phyloP scores from a whole-genome alignment of 73 alveolate species.

The Blepharisma japonicum region DNA sequence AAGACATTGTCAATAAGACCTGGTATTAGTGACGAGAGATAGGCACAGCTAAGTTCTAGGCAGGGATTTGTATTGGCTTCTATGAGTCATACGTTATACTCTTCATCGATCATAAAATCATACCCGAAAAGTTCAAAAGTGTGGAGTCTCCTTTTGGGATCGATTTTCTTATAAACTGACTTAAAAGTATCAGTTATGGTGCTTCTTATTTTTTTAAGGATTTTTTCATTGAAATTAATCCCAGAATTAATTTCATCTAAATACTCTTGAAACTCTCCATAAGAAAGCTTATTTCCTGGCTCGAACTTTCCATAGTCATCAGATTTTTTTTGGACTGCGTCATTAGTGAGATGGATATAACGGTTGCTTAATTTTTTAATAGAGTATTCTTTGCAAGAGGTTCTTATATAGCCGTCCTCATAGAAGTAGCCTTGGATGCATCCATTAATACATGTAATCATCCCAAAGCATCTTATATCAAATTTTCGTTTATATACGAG shows the following conservation, averaged over 20 bases:
- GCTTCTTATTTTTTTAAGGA: background rate
- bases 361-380: conserved; percentile 52
- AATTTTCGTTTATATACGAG: conserved; percentile 55
- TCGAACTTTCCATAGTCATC: conserved; percentile 75
- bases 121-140: conserved; percentile 88
- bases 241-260: conserved; percentile 21
- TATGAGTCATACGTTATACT: conserved; percentile 68
- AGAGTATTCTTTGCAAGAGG: conserved; percentile 56
- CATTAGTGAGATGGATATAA: conserved; percentile 74
- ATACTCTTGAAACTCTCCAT: conserved; percentile 45
- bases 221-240: background rate
- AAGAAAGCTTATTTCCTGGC: conserved; percentile 70
- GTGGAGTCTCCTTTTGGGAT: conserved; percentile 60
- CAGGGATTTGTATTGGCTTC: conserved; percentile 88
- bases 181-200: background rate
- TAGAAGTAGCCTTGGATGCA: conserved; percentile 40
- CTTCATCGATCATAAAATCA: conserved; percentile 83
- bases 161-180: conserved; percentile 71
- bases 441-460: conserved; percentile 48
- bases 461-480: conserved; percentile 70
- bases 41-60: conserved; percentile 77
- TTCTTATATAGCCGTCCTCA: conserved; percentile 79
- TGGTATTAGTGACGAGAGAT: conserved; percentile 68
- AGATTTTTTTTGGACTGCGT: conserved; percentile 68
- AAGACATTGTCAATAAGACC: conserved; percentile 86